These are phyloP conservation scores for Pythium dissotocum DNA, from an alignment of 352 stramenopile genomes.

Conservation along the genomic window DNA sequence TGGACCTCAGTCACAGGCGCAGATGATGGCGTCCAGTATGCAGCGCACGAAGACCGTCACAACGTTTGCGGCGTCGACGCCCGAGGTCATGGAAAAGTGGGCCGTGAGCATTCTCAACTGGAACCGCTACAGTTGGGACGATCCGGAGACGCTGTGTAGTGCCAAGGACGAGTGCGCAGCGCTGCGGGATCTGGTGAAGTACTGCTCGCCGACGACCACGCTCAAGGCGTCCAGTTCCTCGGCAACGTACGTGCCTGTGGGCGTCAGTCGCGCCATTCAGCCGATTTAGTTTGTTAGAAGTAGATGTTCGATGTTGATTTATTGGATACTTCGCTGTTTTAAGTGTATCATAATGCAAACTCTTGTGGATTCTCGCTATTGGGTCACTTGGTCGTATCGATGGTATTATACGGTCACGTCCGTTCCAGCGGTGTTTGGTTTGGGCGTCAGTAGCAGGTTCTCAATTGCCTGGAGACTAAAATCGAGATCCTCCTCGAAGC, in stretches of 20 bases:
- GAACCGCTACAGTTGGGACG: constrained; percentile 86
- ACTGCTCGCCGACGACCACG: constrained; percentile 23
- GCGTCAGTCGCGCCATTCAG: constrained; percentile 58
- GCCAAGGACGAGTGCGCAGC: constrained; percentile 65
- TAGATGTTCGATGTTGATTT: constrained; percentile 4
- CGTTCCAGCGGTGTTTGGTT: too few species aligned
- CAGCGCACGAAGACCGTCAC: constrained; percentile 29
- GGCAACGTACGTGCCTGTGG: constrained; percentile 33
- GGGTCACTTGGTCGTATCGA: too few species aligned
- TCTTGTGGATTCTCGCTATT: background rate
- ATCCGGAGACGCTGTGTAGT: constrained; percentile 75
- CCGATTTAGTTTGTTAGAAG: constrained; percentile 37
- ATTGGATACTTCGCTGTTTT: background rate
- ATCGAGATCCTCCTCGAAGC: background rate
- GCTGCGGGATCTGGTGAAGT: constrained; percentile 43
- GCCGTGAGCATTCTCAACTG: constrained; percentile 81
- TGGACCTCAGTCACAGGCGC: constrained; percentile 15
- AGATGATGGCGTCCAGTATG: constrained; percentile 22
- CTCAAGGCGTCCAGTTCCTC: constrained; percentile 30
- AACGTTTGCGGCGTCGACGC: constrained; percentile 57
- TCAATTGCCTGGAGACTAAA: background rate
- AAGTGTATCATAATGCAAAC: constrained; percentile 3
- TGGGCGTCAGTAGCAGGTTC: too few species aligned
- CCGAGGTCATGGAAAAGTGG: constrained; percentile 66
- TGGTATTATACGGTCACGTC: too few species aligned